A percentile compares a stretch with the other conserved stretches of the same genome.
Evolutionary conservation across 2,329 filamentous ascomycete genomes (phyloP).

Genomic region (Chrysoporthe austroafricana): DNA sequence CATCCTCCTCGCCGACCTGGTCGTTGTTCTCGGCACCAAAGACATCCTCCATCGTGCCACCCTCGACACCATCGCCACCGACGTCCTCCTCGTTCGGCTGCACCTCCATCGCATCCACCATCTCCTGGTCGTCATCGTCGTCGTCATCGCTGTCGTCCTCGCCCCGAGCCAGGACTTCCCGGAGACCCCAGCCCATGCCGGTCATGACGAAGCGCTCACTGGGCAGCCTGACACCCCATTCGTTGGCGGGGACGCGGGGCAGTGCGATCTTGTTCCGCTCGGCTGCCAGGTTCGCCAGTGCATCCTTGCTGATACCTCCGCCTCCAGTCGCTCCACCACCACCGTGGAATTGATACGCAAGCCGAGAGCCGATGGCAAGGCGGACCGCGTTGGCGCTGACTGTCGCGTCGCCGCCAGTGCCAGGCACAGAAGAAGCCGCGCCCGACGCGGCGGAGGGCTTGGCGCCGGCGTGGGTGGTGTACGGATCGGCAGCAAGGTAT

Average conservation of each 20-base stretch:
- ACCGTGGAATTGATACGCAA: constrained; percentile 70
- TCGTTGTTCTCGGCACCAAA: constrained; percentile 40
- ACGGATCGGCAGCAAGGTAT: constrained; percentile 70
- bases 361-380: constrained; percentile 71
- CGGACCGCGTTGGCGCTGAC: constrained; percentile 70
- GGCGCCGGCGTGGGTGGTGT: constrained; percentile 60
- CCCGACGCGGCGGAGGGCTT: constrained; percentile 55
- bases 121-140: constrained; percentile 45
- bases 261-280: constrained; percentile 71
- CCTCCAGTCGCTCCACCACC: constrained; percentile 50
- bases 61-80: constrained; percentile 55
- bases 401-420: constrained; percentile 53
- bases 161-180: constrained; percentile 59
- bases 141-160: constrained; percentile 43
- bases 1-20: constrained; percentile 36
- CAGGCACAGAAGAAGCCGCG: constrained; percentile 50
- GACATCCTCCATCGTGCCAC: constrained; percentile 54
- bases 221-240: constrained; percentile 70
- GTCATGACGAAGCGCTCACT: constrained; percentile 71
- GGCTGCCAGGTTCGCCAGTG: constrained; percentile 73
- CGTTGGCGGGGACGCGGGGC: constrained; percentile 64
- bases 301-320: constrained; percentile 70
- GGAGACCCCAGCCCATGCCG: constrained; percentile 67
- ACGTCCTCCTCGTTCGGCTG: constrained; percentile 43
- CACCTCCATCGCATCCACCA: constrained; percentile 53